Conservation (phyloP, 352 stramenopile genomes). For the Phytophthora sp. region DNA sequence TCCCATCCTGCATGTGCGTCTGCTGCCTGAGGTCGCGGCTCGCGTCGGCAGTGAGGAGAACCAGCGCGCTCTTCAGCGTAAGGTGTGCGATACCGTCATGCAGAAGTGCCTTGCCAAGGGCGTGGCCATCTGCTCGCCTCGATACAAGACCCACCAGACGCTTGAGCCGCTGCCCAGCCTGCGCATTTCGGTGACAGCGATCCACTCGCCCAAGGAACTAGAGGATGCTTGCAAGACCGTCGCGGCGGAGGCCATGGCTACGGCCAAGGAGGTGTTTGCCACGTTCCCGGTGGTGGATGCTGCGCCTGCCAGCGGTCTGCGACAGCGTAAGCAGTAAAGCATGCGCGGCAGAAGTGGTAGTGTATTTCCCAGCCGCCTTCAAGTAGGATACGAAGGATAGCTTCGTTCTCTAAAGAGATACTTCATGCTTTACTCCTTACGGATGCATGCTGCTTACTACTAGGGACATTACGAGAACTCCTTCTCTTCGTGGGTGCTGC, state of each 20-base stretch:
- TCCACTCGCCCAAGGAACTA: conserved; percentile 67
- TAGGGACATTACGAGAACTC: too few species aligned
- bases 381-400: too few species aligned
- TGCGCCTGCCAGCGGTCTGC: conserved; percentile 32
- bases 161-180: conserved; percentile 73
- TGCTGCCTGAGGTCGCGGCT: conserved; percentile 50
- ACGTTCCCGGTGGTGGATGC: conserved; percentile 32
- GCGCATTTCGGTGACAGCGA: conserved; percentile 76
- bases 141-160: conserved; percentile 72
- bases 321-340: conserved; percentile 46
- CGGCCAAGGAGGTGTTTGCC: conserved; percentile 52
- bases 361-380: too few species aligned
- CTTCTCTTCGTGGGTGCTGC: too few species aligned
- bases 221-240: conserved; percentile 62
- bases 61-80: conserved; percentile 53
- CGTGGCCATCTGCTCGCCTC: conserved; percentile 74
- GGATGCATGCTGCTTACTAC: too few species aligned
- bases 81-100: conserved; percentile 75
- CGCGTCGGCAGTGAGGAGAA: conserved; percentile 49
- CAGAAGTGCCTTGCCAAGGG: conserved; percentile 62
- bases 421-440: too few species aligned
- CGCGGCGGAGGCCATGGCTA: conserved; percentile 57
- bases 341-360: too few species aligned
- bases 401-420: not conserved
- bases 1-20: conserved; percentile 75